A percentile compares a stretch with the other conserved stretches of the same genome.
Evolutionary conservation across 176 grass and related monocot species (phyloP).

Genomic region (Elymus sibiricus): DNA sequence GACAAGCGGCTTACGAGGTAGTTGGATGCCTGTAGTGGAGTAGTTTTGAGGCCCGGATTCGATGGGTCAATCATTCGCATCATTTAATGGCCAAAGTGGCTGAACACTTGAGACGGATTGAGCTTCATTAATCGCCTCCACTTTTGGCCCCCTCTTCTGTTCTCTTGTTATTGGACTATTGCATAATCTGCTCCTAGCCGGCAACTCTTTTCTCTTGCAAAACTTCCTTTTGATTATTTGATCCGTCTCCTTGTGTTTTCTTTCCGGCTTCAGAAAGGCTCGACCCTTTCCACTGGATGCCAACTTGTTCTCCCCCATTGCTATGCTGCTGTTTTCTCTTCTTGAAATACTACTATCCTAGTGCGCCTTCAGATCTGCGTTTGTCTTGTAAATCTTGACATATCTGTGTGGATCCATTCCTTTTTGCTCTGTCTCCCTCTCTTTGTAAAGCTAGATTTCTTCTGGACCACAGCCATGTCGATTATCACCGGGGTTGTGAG

Average conservation of each 20-base stretch:
- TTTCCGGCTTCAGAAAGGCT: neutral
- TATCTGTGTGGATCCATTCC: conserved; percentile 14
- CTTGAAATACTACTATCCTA: neutral
- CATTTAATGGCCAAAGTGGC: conserved; percentile 68
- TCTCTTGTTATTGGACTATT: conserved; percentile 42
- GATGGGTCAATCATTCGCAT: conserved; percentile 63
- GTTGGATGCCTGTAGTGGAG: conserved; percentile 13
- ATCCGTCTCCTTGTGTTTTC: neutral
- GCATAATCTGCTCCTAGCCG: neutral
- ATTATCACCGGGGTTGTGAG: neutral
- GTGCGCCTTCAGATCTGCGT: conserved; percentile 38
- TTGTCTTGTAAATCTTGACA: conserved; percentile 43
- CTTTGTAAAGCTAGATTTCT: conserved; percentile 20
- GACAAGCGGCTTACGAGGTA: conserved; percentile 28
- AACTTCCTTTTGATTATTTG: neutral
- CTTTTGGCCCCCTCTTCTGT: conserved; percentile 36
- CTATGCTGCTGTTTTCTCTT: neutral
- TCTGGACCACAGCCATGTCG: conserved; percentile 30
- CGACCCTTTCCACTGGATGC: neutral
- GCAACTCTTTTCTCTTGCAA: neutral
- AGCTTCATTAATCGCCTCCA: conserved; percentile 22
- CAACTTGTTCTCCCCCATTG: neutral
- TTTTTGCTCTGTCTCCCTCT: conserved; percentile 24
- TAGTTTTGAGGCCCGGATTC: neutral
- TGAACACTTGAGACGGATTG: conserved; percentile 18